Evolutionary conservation across 495 filamentous ascomycete species (phyloP).

Genomic region (Jackrogersella minutella): DNA sequence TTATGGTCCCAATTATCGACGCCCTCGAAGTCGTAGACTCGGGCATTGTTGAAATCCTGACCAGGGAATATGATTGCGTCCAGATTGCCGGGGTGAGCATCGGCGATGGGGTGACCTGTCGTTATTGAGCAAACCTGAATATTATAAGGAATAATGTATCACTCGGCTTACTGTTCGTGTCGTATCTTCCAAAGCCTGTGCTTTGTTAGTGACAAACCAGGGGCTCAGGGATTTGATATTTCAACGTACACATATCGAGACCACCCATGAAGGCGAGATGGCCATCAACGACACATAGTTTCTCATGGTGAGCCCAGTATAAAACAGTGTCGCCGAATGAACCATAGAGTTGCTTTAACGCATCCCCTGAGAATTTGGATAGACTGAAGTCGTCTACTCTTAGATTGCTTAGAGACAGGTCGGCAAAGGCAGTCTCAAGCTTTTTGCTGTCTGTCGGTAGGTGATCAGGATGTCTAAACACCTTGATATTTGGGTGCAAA

Average conservation of each 20-base stretch:
- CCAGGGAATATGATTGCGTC: constrained; percentile 82
- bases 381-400: constrained; percentile 56
- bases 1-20: constrained; percentile 87
- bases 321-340: constrained; percentile 78
- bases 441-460: constrained; percentile 62
- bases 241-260: constrained; percentile 65
- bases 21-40: constrained; percentile 86
- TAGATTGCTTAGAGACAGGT: constrained; percentile 61
- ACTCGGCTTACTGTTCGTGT: constrained; percentile 59
- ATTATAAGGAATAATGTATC: background rate
- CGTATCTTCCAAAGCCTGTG: constrained; percentile 66
- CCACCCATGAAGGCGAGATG: constrained; percentile 90
- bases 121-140: constrained; percentile 37
- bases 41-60: constrained; percentile 94
- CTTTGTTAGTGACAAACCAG: constrained; percentile 20
- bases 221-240: background rate
- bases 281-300: constrained; percentile 85
- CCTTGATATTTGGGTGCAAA: constrained; percentile 85
- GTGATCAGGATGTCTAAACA: constrained; percentile 94
- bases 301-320: constrained; percentile 97
- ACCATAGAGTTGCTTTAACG: constrained; percentile 81
- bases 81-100: constrained; percentile 82
- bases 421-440: constrained; percentile 46
- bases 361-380: constrained; percentile 68
- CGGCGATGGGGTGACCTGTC: constrained; percentile 78